Evolutionary conservation across 2,329 filamentous ascomycete genomes (phyloP), one percentile per base, ranked within the genome.

Genomic region (Aspergillus ochraceus): DNA sequence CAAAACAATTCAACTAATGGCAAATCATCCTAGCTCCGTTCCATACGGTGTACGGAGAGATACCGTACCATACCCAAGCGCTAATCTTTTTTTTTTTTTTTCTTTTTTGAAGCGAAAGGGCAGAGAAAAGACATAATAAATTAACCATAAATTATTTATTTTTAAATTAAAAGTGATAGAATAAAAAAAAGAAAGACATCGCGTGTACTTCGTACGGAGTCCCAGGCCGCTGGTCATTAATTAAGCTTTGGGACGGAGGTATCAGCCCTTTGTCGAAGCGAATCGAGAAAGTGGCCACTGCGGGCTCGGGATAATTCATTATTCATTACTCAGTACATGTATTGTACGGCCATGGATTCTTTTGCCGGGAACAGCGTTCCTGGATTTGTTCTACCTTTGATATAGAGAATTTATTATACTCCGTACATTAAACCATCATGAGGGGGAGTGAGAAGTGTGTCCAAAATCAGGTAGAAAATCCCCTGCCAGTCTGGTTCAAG

Each of bases 211-310:
- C 24, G 24, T 24, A 60, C 60, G 26, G 26, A 29, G 26, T 29
- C 26, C 26, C 64, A 57, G 59, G 54, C 61, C 58, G 61, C 58
- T 60, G 58, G 60, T 58, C 61, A 66, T 67, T 60, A 62, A 67
- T 67, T 69, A 69, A 69, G 67, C 67, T 69, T 69, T 63, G 59
- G 55, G 52, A 62, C 60, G 66, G 66, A 63, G 59, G 62, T 64
- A 62, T 64, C 65, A 64, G 59, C 58, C 36, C 64, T 60, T 61
- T 64, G 61, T 64, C 55, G 52, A 63, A 61, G 57, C 59, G 58
- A 61, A 61, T 61, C 57, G 57, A 62, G 55, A 57, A 36, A 55
- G 56, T 63, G 60, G 58, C 59, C 52, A 60, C 58, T 60, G 55
- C 57, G 46, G 58, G 30, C 56, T 59, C 59, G 57, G 58, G 57